Conservation (phyloP, 352 stramenopile genomes). For the Globisporangium cystogenes region DNA sequence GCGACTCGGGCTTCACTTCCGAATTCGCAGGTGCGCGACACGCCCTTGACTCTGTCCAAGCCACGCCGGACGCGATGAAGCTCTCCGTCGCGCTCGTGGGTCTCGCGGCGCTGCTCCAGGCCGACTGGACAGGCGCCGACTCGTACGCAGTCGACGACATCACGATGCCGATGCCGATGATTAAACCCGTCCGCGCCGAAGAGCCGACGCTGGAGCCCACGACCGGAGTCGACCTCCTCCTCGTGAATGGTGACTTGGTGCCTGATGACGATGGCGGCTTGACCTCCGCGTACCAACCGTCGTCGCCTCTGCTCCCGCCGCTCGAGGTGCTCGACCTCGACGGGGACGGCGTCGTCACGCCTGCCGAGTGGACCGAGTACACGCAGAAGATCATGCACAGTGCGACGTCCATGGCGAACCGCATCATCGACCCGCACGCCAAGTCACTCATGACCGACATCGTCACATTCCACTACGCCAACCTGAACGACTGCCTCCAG, state of each 20-base stretch:
- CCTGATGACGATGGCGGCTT: not conserved
- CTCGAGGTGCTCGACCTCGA: constrained; percentile 2
- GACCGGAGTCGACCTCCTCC: too few relatives aligned
- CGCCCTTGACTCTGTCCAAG: too few relatives aligned
- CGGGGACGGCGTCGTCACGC: not conserved
- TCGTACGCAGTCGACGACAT: too few relatives aligned
- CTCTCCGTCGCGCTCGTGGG: constrained; percentile 2
- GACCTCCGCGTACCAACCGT: not conserved
- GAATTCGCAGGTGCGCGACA: not conserved
- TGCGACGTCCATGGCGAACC: not conserved
- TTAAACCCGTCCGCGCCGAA: too few relatives aligned
- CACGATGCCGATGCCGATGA: too few relatives aligned
- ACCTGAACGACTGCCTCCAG: constrained; percentile 21
- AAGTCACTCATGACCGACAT: constrained; percentile 13
- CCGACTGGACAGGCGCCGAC: too few relatives aligned
- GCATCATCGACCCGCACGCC: not conserved
- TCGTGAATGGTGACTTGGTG: too few relatives aligned
- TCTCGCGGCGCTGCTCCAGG: not conserved
- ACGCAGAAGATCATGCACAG: not conserved
- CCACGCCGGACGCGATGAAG: constrained; percentile 1
- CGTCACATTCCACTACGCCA: constrained; percentile 30
- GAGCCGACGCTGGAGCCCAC: too few relatives aligned
- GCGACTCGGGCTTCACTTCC: not conserved
- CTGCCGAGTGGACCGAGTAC: constrained; percentile 1
- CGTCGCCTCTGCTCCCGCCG: constrained; percentile 9